Evolutionary conservation across 2,329 filamentous ascomycete species (phyloP).

Genomic region (Hyphodiscus sp.): DNA sequence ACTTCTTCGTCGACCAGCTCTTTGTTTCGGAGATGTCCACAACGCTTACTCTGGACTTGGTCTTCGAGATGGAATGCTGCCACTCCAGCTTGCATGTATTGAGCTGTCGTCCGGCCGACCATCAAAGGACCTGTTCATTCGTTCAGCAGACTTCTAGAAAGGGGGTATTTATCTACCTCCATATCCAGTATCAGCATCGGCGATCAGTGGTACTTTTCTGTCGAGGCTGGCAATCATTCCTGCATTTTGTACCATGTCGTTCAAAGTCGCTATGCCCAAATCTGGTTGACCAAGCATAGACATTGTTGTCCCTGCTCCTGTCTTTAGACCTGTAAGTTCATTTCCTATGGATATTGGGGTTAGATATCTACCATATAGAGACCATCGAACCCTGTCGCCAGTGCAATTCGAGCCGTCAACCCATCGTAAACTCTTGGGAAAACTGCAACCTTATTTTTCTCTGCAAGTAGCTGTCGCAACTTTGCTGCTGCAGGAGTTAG

Average conservation of each 20-base stretch:
- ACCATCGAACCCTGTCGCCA: conserved; percentile 55
- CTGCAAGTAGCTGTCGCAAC: conserved; percentile 36
- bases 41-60: conserved; percentile 58
- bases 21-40: conserved; percentile 58
- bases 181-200: conserved; percentile 48
- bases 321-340: conserved; percentile 28
- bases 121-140: conserved; percentile 1
- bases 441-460: conserved; percentile 40
- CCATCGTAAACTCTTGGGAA: conserved; percentile 65
- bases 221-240: conserved; percentile 47
- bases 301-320: conserved; percentile 43
- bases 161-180: conserved; percentile 29
- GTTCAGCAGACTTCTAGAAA: neutral
- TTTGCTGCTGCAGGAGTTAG: neutral
- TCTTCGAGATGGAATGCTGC: conserved; percentile 58
- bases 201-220: conserved; percentile 40
- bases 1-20: conserved; percentile 44
- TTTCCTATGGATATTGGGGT: neutral
- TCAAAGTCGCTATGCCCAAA: conserved; percentile 42
- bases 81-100: conserved; percentile 48
- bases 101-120: conserved; percentile 41
- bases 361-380: conserved; percentile 49
- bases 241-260: conserved; percentile 47
- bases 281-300: conserved; percentile 43
- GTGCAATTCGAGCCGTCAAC: conserved; percentile 56